Evolutionary conservation across 1,139 yeast genomes (phyloP).

Genomic region (Magnusiomyces starmeri): DNA sequence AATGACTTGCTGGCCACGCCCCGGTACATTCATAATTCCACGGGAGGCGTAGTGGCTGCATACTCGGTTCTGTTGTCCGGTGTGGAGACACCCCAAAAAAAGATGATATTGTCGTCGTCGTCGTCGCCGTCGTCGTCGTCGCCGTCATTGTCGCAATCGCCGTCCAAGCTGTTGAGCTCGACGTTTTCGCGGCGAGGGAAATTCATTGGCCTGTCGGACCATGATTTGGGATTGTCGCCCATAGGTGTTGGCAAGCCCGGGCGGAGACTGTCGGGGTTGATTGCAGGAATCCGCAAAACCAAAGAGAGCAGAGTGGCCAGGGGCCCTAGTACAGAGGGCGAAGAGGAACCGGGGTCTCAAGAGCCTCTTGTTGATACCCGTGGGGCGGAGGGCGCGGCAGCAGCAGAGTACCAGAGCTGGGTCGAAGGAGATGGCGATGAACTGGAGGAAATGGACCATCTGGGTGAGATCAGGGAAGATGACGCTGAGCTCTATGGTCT

Average conservation of each 20-base stretch:
- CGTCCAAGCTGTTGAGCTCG: no score
- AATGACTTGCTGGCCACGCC: not conserved
- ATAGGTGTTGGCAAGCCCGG: conserved; percentile 12
- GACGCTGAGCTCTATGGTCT: conserved; percentile 13
- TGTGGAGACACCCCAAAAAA: no score
- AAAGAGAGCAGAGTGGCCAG: conserved; percentile 3
- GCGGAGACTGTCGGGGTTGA: conserved; percentile 16
- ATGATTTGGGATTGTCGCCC: conserved; percentile 7
- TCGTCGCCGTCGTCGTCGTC: no score
- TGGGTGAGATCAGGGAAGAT: conserved; percentile 18
- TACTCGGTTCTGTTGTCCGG: no score
- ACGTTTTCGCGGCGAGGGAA: no score
- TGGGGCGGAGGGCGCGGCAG: no score
- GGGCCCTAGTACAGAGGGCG: conserved; percentile 23
- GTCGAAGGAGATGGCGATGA: conserved; percentile 11
- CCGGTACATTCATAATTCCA: not conserved
- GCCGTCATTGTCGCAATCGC: no score
- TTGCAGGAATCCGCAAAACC: conserved; percentile 15
- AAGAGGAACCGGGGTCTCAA: conserved; percentile 15
- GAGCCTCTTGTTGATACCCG: no score
- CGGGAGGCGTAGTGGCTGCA: no score
- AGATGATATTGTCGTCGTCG: no score
- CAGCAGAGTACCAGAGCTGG: conserved; percentile 10
- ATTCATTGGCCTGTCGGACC: no score
- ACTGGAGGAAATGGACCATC: conserved; percentile 13